Evolutionary conservation across 306 rosid genomes (phyloP), one percentile per base, ranked within the genome.

Genomic region (Castanea mollissima): DNA sequence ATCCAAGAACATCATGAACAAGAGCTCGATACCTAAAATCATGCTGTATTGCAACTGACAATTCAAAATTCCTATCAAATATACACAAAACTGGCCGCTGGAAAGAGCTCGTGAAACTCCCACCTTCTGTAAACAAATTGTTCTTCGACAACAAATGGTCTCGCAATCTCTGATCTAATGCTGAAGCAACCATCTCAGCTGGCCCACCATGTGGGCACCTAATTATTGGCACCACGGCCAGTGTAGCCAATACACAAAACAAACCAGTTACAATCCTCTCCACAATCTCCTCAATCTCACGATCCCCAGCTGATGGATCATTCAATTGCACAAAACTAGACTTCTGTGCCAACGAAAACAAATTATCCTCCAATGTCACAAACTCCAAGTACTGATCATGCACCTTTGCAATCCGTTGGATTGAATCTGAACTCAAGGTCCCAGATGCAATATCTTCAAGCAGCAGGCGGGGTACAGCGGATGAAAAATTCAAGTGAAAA

Each of bases 331-430:
- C 88, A 77, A 89, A 93, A 62, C 83, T 86, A 70, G 91, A 85
- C 75, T 88, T 87, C 85, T 93, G 90, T 20, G 93, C 92, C 85
- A 95, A 83, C 4, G 99, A 93, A 74, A 95, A 95, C 55, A 95
- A 77, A 67, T 91, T 89, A 74, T 95, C 98, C 68, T 95, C 99
- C 11, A 95, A 78, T 0, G 98, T 92, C 19, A 93, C 97, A 78
- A 92, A 95, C 85, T 95, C 98, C 77, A 93, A 85, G 76, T 95
- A 95, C 88, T 95, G 99, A 82, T 95, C 99, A 52, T 95, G 99
- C 67, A 95, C 97, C 89, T 91, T 95, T 0, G 94, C 88, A 69
- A 95, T 87, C 3, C 94, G 86, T 2, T 76, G 76, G 69, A 87
- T 89, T 0, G 98, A 95, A 87, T 95, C 98, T 0, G 98, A 89